Evolutionary conservation across 208 protist species (phyloP), one percentile per base, ranked within the genome.

Genomic region (Wallacemonas sp.): DNA sequence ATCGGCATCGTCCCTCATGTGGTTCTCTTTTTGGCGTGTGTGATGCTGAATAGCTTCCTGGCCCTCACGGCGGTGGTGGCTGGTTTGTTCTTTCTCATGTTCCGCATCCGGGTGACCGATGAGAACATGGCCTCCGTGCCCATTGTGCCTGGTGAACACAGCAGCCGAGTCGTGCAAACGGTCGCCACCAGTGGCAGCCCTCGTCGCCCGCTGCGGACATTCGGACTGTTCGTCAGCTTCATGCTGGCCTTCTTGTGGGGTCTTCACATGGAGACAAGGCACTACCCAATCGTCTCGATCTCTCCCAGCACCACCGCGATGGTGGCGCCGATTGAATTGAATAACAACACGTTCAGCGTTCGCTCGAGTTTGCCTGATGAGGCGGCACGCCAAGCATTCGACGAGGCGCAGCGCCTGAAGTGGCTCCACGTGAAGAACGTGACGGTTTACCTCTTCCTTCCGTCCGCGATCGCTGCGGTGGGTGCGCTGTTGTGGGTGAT

Each of bases 1-100:
- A 42, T 62, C 12, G 68, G 60, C 1, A 36, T 46, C n/a, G 27
- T 76, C 26, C 82, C 82, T 3, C 78, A 85, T 30, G 0, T 76
- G 31, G 46, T 78, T 9, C 56, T 72, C n/a, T 70, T 46, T 34
- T 19, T 77, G 11, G 73, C 63, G 47, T 75, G 62, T 28, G 36
- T 19, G 22, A 1, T 77, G 33, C 27, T 69, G 6, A 38, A 8
- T 31, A 79, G 68, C 62, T 76, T 80, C 53, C 61, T 64, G 19
- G 17, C 76, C 1, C 26, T 80, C 42, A 28, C 72, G n/a, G 38
- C 15, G 1, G 27, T 64, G 44, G 30, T 75, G 51, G 60, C 66
- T 30, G 45, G 68, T 6, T 8, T 74, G 30, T 71, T 70, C 21
- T 54, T 42, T 5, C 46, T 56, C 17, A 77, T 77, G 59, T 19